phyloP scores from a whole-genome alignment of 208 protist genomes.

The Trypanosoma lewisi region DNA sequence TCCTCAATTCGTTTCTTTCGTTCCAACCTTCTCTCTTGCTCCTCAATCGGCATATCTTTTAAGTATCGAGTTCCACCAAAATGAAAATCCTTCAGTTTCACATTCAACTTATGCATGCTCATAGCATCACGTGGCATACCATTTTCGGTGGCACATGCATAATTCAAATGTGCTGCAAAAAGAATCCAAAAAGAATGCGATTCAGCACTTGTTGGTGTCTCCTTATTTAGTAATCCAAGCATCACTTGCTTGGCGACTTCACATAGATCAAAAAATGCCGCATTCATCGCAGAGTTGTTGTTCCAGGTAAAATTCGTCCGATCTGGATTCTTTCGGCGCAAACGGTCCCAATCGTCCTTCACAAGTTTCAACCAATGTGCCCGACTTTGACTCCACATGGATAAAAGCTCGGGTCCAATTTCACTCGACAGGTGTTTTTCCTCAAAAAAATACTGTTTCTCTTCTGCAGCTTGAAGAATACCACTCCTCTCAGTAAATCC shows the following conservation, averaged over 20 bases:
- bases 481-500: constrained; percentile 53
- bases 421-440: constrained; percentile 31
- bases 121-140: constrained; percentile 68
- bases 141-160: constrained; percentile 45
- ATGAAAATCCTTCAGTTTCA: constrained; percentile 90
- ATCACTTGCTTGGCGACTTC: constrained; percentile 84
- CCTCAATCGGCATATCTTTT: constrained; percentile 82
- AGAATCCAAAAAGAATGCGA: constrained; percentile 74
- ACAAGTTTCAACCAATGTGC: constrained; percentile 64
- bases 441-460: constrained; percentile 50
- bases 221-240: constrained; percentile 52
- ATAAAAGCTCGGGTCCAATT: constrained; percentile 44
- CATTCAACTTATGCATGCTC: constrained; percentile 81
- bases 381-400: constrained; percentile 63
- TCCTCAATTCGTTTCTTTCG: constrained; percentile 66
- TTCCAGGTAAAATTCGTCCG: constrained; percentile 80
- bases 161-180: constrained; percentile 63
- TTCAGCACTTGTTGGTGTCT: constrained; percentile 42
- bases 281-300: constrained; percentile 79
- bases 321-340: constrained; percentile 36
- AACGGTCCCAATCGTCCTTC: constrained; percentile 47
- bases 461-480: constrained; percentile 30
- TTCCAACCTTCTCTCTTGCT: constrained; percentile 59
- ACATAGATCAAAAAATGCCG: constrained; percentile 87
- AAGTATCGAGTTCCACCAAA: constrained; percentile 91